A percentile compares a stretch with the other conserved stretches of the same genome.
These are phyloP conservation scores for Vaccinium macrocarpon DNA, from an alignment of 148 eudicot genomes.

Conservation along the genomic window DNA sequence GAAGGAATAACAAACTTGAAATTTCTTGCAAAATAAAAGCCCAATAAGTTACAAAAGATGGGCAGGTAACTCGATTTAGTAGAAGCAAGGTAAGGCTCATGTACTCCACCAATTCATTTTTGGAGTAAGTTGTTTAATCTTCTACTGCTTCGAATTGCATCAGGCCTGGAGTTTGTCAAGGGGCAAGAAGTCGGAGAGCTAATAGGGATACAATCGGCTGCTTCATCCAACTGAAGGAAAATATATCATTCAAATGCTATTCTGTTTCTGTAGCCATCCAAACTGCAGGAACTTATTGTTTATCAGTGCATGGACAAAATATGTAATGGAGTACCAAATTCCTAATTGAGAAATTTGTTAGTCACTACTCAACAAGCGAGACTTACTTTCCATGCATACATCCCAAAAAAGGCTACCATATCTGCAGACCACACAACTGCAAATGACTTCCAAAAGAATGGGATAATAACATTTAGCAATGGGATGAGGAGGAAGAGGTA, in stretches of 20 bases:
- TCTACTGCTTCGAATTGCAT: background rate
- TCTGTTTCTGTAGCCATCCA: constrained; percentile 70
- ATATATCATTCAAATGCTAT: constrained; percentile 14
- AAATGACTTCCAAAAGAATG: constrained; percentile 91
- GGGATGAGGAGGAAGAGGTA: constrained; percentile 86
- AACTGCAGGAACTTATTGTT: constrained; percentile 42
- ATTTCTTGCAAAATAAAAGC: background rate
- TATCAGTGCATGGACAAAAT: background rate
- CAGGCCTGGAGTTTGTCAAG: background rate
- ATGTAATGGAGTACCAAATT: background rate
- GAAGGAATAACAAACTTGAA: background rate
- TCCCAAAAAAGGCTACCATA: constrained; percentile 67
- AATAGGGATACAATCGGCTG: background rate
- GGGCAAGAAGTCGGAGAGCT: background rate
- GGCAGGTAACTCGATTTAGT: background rate
- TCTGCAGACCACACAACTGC: constrained; percentile 98
- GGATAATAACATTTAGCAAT: constrained; percentile 74
- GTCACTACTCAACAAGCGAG: background rate
- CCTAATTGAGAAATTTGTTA: background rate
- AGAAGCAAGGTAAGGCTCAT: background rate
- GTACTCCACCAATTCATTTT: background rate
- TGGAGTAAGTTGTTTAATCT: constrained; percentile 13
- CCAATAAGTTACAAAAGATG: background rate
- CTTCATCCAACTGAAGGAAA: background rate
- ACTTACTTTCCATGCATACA: constrained; percentile 97